Evolutionary conservation across 2,329 filamentous ascomycete species (phyloP).

Genomic region (Fusarium mexicanum): DNA sequence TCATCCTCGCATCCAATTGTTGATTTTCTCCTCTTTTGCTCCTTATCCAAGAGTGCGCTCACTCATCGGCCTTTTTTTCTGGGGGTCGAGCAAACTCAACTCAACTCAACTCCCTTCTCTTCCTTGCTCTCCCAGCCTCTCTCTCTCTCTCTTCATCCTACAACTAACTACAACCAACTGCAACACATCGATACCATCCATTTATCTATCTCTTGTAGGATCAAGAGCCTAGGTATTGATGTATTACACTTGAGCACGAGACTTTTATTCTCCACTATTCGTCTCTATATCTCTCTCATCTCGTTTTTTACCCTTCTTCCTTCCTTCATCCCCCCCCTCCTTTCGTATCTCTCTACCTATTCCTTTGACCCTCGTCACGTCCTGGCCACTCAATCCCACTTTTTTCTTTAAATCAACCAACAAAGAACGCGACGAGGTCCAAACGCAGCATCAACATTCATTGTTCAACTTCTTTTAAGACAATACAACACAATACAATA

Average conservation of each 20-base stretch:
- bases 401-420: slow-evolving; percentile 32
- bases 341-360: slow-evolving; percentile 3
- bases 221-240: background rate
- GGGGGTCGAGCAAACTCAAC: slow-evolving; percentile 12
- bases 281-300: slow-evolving; percentile 14
- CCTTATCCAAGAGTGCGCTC: background rate
- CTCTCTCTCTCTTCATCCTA: background rate
- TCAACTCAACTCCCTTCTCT: slow-evolving; percentile 3
- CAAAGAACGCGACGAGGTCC: slow-evolving; percentile 23
- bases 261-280: slow-evolving; percentile 30
- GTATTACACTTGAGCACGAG: slow-evolving; percentile 36
- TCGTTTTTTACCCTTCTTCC: slow-evolving; percentile 6
- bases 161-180: slow-evolving; percentile 13
- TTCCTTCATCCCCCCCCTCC: slow-evolving; percentile 2
- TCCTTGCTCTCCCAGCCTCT: background rate
- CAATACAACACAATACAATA: background rate
- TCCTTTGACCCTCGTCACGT: slow-evolving; percentile 18
- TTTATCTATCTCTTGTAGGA: background rate
- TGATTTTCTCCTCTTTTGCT: slow-evolving; percentile 15
- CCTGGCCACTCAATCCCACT: slow-evolving; percentile 32
- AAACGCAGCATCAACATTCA: slow-evolving; percentile 1
- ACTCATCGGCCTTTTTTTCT: background rate
- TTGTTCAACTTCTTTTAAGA: slow-evolving; percentile 7
- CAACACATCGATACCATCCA: background rate
- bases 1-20: slow-evolving; percentile 29